These are phyloP conservation scores for Epichloe uncinata DNA, from an alignment of 2,329 filamentous ascomycete genomes.

Conservation along the genomic window DNA sequence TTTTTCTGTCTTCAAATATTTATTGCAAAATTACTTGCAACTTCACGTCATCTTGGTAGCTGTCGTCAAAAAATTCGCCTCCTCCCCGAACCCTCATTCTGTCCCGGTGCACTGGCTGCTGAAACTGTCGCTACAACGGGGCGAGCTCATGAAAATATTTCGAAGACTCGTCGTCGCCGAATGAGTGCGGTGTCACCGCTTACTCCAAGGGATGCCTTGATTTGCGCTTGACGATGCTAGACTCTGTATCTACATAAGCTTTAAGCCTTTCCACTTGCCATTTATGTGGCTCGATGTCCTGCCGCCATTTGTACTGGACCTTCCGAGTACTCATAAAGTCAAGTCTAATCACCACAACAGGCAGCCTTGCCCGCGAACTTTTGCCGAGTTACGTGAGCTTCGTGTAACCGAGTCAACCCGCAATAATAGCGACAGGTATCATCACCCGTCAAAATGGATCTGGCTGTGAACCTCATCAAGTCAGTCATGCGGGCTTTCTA, in stretches of 20 bases:
- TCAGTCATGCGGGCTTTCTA: conserved; percentile 81
- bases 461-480: conserved; percentile 66
- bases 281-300: too few species aligned
- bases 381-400: background rate
- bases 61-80: too few species aligned
- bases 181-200: background rate
- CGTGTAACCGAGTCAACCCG: background rate
- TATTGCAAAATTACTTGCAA: background rate
- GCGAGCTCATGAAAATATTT: background rate
- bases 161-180: background rate
- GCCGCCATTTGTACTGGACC: too few species aligned
- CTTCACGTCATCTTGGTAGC: too few species aligned
- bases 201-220: background rate
- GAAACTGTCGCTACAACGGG: background rate
- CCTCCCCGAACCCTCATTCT: background rate
- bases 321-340: background rate
- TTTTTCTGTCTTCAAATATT: background rate
- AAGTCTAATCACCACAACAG: background rate
- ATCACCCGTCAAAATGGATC: conserved; percentile 27
- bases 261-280: background rate
- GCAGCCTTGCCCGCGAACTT: background rate
- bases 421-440: background rate
- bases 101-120: background rate
- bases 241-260: background rate
- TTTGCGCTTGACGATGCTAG: background rate